Evolutionary conservation across 805 yeast genomes (phyloP).

Genomic region (Alloascoidea africana): DNA sequence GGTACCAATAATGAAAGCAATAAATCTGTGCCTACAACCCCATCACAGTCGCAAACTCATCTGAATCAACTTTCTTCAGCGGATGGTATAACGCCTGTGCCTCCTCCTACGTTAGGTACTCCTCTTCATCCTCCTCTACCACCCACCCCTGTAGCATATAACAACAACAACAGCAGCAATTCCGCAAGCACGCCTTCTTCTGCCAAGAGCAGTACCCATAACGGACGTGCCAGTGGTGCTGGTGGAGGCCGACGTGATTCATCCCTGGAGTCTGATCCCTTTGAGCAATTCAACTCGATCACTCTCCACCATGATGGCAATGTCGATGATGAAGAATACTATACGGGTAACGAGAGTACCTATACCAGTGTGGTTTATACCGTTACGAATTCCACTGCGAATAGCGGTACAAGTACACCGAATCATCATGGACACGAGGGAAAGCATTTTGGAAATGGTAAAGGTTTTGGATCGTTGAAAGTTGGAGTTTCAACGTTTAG

Average conservation of each 20-base stretch:
- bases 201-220: background rate
- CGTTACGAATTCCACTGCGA: too few species aligned
- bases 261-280: slow-evolving; percentile 41
- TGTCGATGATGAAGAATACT: slow-evolving; percentile 25
- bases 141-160: background rate
- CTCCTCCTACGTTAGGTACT: too few species aligned
- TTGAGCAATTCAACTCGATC: slow-evolving; percentile 72
- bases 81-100: background rate
- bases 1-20: background rate
- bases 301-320: slow-evolving; percentile 65
- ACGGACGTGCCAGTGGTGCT: slow-evolving; percentile 1
- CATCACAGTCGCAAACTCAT: slow-evolving; percentile 6
- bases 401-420: too few species aligned
- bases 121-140: background rate
- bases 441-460: too few species aligned
- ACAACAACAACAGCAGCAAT: slow-evolving; percentile 1
- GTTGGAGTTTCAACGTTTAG: too few species aligned
- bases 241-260: slow-evolving; percentile 5
- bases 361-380: slow-evolving; percentile 41
- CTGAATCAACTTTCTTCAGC: slow-evolving; percentile 3
- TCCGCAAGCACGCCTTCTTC: background rate
- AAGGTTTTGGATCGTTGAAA: too few species aligned
- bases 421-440: too few species aligned
- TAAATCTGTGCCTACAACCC: background rate
- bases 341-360: slow-evolving; percentile 25